Conservation (phyloP, 139 green algal species). For the Ostreobium quekettii region DNA sequence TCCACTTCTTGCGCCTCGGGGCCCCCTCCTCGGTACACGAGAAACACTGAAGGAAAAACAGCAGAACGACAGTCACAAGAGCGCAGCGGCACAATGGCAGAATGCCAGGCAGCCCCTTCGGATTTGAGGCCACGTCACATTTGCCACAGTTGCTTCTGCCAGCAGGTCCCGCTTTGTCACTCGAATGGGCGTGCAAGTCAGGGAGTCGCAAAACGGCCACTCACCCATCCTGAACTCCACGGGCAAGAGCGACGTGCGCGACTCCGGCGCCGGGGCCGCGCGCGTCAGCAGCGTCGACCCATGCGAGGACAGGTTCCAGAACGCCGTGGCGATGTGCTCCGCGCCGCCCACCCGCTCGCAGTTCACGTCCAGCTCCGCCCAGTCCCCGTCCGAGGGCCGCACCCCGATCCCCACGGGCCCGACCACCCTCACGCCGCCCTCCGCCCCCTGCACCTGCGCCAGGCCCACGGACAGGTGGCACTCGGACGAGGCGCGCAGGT, state of each 20-base stretch:
- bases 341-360: background rate
- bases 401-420: background rate
- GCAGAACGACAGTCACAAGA: constrained; percentile 1
- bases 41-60: constrained; percentile 1
- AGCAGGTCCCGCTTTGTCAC: too few relatives aligned
- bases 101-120: too few relatives aligned
- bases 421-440: constrained; percentile 2
- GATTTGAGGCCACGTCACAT: too few relatives aligned
- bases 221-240: constrained; percentile 12
- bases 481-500: constrained; percentile 7
- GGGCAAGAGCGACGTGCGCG: constrained; percentile 2
- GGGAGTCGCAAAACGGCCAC: background rate
- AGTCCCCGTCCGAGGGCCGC: constrained; percentile 3
- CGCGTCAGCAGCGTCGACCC: background rate
- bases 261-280: background rate
- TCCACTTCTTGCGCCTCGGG: background rate
- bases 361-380: constrained; percentile 7
- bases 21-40: background rate
- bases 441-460: background rate
- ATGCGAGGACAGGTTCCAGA: constrained; percentile 12
- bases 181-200: too few relatives aligned
- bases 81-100: too few relatives aligned
- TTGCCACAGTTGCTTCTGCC: too few relatives aligned
- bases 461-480: constrained; percentile 15
- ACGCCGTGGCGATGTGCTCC: constrained; percentile 5